Base-by-base conservation (phyloP, 306 rosid genomes). In the Casuarina cunninghamiana region DNA sequence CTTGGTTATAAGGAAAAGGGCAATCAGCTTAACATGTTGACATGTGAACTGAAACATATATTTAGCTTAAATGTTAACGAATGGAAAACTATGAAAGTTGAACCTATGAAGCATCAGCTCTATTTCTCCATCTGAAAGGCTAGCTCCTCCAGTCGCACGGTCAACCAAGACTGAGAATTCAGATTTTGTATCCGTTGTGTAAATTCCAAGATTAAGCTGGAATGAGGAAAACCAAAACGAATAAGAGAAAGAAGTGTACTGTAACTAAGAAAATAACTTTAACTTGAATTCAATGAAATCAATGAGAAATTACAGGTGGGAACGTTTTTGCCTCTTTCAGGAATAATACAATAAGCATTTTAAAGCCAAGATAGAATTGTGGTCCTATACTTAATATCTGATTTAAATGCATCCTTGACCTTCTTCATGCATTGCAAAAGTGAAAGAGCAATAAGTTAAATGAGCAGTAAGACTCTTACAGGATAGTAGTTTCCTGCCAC, bases 61-160 rank as follows among this genome's bases (percentile, higher is more conserved):
- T 32, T 26, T 66, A 71, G 73, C 39, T 44, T 44, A 21, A 69
- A 79, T 45, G 67, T 45, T 71, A 49, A 53, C 57, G 49, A 66
- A 43, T 5, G 32, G 39, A 46, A 71, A 48, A 17, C 32, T 21
- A 9, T 39, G 15, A 49, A 46, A 75, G 32, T 53, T 69, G 42
- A 80, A 92, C 98, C 98, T 94, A 43, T 94, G 98, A 71, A 94
- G 89, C 98, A 94, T 94, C 37, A 94, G 73, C 83, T 94, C 98
- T 74, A 94, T 53, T 80, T 94, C 85, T 55, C 98, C 98, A 70
- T 94, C 97, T 54, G 78, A 53, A 70, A 94, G 86, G 86, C 97
- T 94, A 61, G 92, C 75, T 81, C 92, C 98, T 43, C 98, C 98
- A 1, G 86, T 82, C 76, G 98, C 97, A 50, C 96, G 93, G 84